Evolutionary conservation across 2,329 filamentous ascomycete genomes (phyloP).

Genomic region (Fusarium decemcellulare): DNA sequence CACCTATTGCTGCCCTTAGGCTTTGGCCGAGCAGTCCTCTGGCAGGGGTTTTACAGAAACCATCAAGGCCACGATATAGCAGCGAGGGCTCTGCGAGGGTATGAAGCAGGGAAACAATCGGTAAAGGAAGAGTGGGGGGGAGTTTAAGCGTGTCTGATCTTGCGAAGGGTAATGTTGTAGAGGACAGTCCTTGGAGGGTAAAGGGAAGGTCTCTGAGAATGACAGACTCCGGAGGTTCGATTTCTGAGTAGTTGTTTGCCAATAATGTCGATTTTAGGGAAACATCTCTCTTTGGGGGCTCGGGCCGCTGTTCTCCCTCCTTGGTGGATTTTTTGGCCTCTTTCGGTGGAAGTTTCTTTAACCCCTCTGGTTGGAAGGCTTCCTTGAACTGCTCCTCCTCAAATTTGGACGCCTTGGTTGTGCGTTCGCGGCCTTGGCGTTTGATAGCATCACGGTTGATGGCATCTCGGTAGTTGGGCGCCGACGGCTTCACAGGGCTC

Average conservation of each 20-base stretch:
- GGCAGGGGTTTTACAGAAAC: constrained; percentile 85
- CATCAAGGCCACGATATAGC: constrained; percentile 85
- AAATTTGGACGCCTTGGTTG: constrained; percentile 53
- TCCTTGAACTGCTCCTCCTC: constrained; percentile 67
- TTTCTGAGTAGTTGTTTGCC: constrained; percentile 69
- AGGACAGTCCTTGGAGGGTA: constrained; percentile 92
- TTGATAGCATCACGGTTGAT: constrained; percentile 54
- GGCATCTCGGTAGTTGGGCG: constrained; percentile 56
- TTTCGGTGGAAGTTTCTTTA: constrained; percentile 61
- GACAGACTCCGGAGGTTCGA: constrained; percentile 74
- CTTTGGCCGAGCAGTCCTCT: constrained; percentile 93
- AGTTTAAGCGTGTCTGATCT: constrained; percentile 79
- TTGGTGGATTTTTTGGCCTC: constrained; percentile 55
- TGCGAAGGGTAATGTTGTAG: constrained; percentile 84
- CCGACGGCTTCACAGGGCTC: constrained; percentile 58
- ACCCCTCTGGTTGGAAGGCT: constrained; percentile 68
- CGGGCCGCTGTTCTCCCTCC: constrained; percentile 52
- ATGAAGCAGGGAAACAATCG: constrained; percentile 88
- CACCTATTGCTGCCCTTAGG: constrained; percentile 86
- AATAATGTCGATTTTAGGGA: constrained; percentile 70
- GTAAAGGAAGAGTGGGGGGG: constrained; percentile 84
- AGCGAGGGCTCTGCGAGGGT: constrained; percentile 93
- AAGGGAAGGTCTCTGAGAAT: constrained; percentile 89
- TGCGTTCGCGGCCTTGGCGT: constrained; percentile 55
- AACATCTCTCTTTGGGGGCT: constrained; percentile 62